Base-by-base conservation (phyloP, 495 filamentous ascomycete genomes). In the Trichocladium antarcticum region DNA sequence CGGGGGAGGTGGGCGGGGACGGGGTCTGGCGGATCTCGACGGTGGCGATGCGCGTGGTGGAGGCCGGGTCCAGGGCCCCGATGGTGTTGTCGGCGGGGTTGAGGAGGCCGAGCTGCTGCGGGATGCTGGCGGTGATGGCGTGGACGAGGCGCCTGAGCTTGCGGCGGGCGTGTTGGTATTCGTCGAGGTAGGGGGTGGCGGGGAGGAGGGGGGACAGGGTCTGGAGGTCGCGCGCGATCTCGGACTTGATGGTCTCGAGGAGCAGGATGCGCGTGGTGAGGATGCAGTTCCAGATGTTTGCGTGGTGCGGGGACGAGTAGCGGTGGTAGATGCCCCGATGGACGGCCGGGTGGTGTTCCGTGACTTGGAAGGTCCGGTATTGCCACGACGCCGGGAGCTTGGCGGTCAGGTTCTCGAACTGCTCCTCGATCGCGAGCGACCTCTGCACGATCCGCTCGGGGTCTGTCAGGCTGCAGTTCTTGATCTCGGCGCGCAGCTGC, bases 241-340 rank as follows among this genome's bases (percentile, higher is more conserved):
- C 54, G 5, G 56, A 48, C 9, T 67, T 48, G 12, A 81, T 74
- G 16, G 74, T 73, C 45, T 80, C 75, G 50, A 74, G 74, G 35
- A 78, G 57, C n/a, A 81, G 55, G 44, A 83, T 76, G 15, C 77
- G 73, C 10, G 71, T 67, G 28, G 69, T 70, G 24, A 78, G 75
- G 45, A 80, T 74, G 29, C 70, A 66, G 51, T 81, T 81, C 72
- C 74, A 80, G 7, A 73, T 54, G n/a, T 69, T 69, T 41, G 68
- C 68, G 21, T 72, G 60, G 71, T 72, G 75, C n/a, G 72, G 58
- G 14, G 68, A 71, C 0, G 59, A 54, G 55, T 82, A 82, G 20
- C 74, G 59, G 50, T 82, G 74, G 54, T 76, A 81, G 42, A 64
- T 63, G 35, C 70, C 64, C 48, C 67, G 67, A 46, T 72, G 75